A percentile compares a stretch with the other conserved stretches of the same genome.
Evolutionary conservation across 2,329 filamentous ascomycete species (phyloP).

Genomic region (Gliomastix tumulicola): DNA sequence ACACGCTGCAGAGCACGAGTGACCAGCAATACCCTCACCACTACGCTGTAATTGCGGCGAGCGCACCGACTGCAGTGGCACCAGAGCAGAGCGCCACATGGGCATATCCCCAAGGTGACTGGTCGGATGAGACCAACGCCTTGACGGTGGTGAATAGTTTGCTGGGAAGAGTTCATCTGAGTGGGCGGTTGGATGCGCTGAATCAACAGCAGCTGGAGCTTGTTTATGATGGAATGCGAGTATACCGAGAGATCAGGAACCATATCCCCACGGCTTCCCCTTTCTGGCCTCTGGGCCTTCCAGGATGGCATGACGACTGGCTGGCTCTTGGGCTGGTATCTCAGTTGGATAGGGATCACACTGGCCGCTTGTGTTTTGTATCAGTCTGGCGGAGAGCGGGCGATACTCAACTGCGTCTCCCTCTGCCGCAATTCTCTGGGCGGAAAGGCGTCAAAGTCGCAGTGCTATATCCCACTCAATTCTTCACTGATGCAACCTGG

Average conservation of each 20-base stretch:
- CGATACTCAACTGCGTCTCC: slow-evolving; percentile 1
- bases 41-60: slow-evolving; percentile 21
- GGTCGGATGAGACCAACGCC: slow-evolving; percentile 23
- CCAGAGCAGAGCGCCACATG: slow-evolving; percentile 25
- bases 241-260: slow-evolving; percentile 16
- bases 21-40: slow-evolving; percentile 23
- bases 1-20: slow-evolving; percentile 23
- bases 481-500: slow-evolving; percentile 3
- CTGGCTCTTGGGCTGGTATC: slow-evolving; percentile 14
- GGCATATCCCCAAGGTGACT: slow-evolving; percentile 24
- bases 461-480: slow-evolving; percentile 6
- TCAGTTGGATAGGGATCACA: neutral
- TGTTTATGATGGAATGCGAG: slow-evolving; percentile 18
- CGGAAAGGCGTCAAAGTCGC: slow-evolving; percentile 1
- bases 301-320: slow-evolving; percentile 22
- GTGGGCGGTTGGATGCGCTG: slow-evolving; percentile 18
- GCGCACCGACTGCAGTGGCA: slow-evolving; percentile 20
- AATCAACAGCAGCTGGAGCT: slow-evolving; percentile 12
- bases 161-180: slow-evolving; percentile 21
- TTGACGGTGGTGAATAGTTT: slow-evolving; percentile 24
- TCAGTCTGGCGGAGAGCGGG: slow-evolving; percentile 9
- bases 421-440: slow-evolving; percentile 1
- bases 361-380: slow-evolving; percentile 4
- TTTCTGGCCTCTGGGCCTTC: slow-evolving; percentile 23
- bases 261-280: slow-evolving; percentile 12